Base-by-base conservation (phyloP, 345 rosid species). In the Gossypium bickii region DNA sequence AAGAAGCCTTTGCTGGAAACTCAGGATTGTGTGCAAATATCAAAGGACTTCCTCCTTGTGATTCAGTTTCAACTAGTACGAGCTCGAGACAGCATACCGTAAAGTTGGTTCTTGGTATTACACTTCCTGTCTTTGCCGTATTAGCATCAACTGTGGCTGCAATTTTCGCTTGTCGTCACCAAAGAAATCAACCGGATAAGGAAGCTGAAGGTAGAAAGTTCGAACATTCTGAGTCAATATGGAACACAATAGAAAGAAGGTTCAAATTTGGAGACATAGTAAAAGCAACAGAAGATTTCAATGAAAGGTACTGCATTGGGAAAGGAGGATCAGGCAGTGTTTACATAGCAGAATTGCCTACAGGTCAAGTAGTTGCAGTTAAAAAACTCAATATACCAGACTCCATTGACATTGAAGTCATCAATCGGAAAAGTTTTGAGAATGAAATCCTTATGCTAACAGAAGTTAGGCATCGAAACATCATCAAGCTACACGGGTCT, bases 281-380 rank as follows among this genome's bases (percentile, higher is more conserved):
- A 52, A 83, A 81, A 77, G 94, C 90, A 47, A 87, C 89, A 0
- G 77, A 84, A 24, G 83, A 82, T 62, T 90, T 88, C 70, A 79
- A 51, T 18, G 92, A 84, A 34, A 80, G 70, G 71, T 82, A 74
- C 76, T 88, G 89, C 87, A 84, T 90, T 12, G 92, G 94, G 2
- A 84, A 60, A 81, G 94, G 94, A 53, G 89, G 92, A 51, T 87
- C 84, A 22, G 92, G 90, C 57, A 85, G 75, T 4, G 92, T 88
- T 27, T 88, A 90, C 84, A 83, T 64, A 77, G 94, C 92, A 3
- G 64, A 9, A 24, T 49, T 90, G 72, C 64, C 82, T 0, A 69
- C 78, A 25, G 85, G 89, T 25, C 84, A 84, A 74, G 78, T 78
- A 22, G 83, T 90, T 58, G 92, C 94, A 6, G 87, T 90, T 7